Percentiles rank a stretch among this genome's conserved stretches.
These are phyloP conservation scores for Albizia julibrissin DNA, from an alignment of 306 rosid genomes.

Conservation along the genomic window DNA sequence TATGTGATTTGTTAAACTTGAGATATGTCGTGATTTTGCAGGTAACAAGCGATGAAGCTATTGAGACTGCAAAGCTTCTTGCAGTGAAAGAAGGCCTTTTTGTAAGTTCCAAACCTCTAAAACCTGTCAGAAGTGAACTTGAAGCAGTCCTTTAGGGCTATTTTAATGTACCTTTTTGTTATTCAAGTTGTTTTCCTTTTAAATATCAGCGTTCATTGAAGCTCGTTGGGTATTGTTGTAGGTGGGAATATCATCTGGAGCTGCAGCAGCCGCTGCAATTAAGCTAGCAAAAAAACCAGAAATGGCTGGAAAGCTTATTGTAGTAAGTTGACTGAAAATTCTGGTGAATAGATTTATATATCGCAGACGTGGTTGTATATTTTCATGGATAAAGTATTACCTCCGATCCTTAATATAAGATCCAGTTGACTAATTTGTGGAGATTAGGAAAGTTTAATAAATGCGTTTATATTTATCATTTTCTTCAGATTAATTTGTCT, in stretches of 20 bases:
- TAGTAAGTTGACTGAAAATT: slow-evolving; percentile 54
- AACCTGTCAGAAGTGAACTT: slow-evolving; percentile 2
- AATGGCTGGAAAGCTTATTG: slow-evolving; percentile 72
- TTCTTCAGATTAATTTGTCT: no score
- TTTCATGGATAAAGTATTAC: background rate
- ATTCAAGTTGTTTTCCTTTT: background rate
- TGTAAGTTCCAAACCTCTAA: slow-evolving; percentile 52
- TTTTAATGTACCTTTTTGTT: slow-evolving; percentile 3
- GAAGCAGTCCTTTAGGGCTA: background rate
- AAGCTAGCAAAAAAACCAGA: slow-evolving; percentile 69
- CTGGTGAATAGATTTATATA: no score
- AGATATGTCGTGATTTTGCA: slow-evolving; percentile 34
- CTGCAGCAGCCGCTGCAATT: slow-evolving; percentile 74
- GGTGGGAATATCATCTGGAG: slow-evolving; percentile 86
- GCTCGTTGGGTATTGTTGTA: slow-evolving; percentile 34
- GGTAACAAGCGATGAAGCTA: slow-evolving; percentile 73
- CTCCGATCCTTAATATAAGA: no score
- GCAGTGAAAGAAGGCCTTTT: slow-evolving; percentile 78
- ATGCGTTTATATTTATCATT: no score
- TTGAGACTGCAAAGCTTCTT: slow-evolving; percentile 74
- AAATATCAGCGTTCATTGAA: background rate
- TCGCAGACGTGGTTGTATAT: slow-evolving; percentile 4
- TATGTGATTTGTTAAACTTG: slow-evolving; percentile 28
- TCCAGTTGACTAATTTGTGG: no score
- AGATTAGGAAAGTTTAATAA: no score